A percentile compares a stretch with the other conserved stretches of the same genome.
Evolutionary conservation across 305 asterid species (phyloP).

Genomic region (Solanum hybrid): DNA sequence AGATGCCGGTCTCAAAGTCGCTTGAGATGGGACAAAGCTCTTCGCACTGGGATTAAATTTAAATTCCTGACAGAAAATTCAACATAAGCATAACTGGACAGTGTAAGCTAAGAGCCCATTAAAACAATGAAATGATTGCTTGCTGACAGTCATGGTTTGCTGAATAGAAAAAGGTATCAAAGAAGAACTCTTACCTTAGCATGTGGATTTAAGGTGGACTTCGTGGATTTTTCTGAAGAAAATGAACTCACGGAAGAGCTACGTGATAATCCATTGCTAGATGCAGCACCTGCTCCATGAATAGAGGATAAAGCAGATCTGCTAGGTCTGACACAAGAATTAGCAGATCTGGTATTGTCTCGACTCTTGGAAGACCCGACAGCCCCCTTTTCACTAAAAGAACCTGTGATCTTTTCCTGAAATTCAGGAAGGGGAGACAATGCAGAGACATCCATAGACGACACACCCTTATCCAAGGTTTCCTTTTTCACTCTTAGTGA

Average conservation of each 20-base stretch:
- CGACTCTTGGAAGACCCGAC: slow-evolving; percentile 37
- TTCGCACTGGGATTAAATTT: slow-evolving; percentile 79
- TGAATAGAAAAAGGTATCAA: not conserved
- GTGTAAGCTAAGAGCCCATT: not conserved
- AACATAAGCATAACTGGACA: slow-evolving; percentile 2
- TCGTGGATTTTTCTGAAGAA: slow-evolving; percentile 80
- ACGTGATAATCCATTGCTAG: slow-evolving; percentile 66
- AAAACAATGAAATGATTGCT: not conserved
- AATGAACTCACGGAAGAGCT: slow-evolving; percentile 80
- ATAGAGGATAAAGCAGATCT: slow-evolving; percentile 66
- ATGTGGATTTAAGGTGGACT: slow-evolving; percentile 72
- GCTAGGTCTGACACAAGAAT: slow-evolving; percentile 40
- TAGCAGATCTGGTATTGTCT: slow-evolving; percentile 24
- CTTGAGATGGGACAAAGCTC: slow-evolving; percentile 62
- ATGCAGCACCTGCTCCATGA: slow-evolving; percentile 57
- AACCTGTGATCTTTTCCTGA: slow-evolving; percentile 38
- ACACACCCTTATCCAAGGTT: slow-evolving; percentile 36
- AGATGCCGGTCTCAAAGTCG: slow-evolving; percentile 66
- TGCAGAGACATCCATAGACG: slow-evolving; percentile 54
- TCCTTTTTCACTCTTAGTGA: slow-evolving; percentile 27
- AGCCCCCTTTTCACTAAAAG: slow-evolving; percentile 35
- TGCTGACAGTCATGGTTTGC: not conserved
- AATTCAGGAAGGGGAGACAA: slow-evolving; percentile 49
- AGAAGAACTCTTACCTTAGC: slow-evolving; percentile 57
- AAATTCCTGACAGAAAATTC: slow-evolving; percentile 59